These are phyloP conservation scores for Rhodotorula sphaerocarpa DNA, from an alignment of 768 basidiomycete species.

Conservation along the genomic window DNA sequence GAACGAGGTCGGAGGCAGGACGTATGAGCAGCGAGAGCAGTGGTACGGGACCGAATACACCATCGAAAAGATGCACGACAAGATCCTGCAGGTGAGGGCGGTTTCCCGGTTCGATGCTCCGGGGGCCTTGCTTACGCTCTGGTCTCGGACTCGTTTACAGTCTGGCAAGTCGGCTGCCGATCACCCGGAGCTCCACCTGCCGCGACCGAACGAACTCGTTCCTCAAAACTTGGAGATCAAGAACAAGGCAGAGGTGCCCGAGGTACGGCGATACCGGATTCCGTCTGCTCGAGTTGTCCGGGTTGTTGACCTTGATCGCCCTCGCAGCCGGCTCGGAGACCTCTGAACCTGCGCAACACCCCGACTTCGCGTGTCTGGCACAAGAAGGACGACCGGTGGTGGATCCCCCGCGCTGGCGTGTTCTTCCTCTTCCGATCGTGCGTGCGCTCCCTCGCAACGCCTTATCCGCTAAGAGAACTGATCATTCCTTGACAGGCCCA, in stretches of 20 bases:
- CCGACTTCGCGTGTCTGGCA: conserved; percentile 73
- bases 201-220: conserved; percentile 81
- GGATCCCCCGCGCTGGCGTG: conserved; percentile 80
- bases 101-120: not conserved
- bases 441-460: conserved; percentile 24
- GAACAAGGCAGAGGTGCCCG: conserved; percentile 59
- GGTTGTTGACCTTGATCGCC: not conserved
- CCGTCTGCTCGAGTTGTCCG: not conserved
- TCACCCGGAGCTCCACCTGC: conserved; percentile 65
- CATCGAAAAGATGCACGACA: conserved; percentile 51
- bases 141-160: no score
- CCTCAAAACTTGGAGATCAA: conserved; percentile 70
- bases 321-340: conserved; percentile 52
- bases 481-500: conserved; percentile 38
- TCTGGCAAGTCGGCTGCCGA: conserved; percentile 47
- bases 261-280: no score
- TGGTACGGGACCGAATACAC: conserved; percentile 87
- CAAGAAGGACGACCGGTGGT: conserved; percentile 95
- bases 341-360: conserved; percentile 48
- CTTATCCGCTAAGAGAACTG: no score
- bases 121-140: not conserved
- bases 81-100: conserved; percentile 52
- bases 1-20: conserved; percentile 54
- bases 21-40: conserved; percentile 56
- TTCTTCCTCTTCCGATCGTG: conserved; percentile 69